phyloP scores from a whole-genome alignment of 2,329 filamentous ascomycete genomes.

The Neopestalotiopsis sp. region DNA sequence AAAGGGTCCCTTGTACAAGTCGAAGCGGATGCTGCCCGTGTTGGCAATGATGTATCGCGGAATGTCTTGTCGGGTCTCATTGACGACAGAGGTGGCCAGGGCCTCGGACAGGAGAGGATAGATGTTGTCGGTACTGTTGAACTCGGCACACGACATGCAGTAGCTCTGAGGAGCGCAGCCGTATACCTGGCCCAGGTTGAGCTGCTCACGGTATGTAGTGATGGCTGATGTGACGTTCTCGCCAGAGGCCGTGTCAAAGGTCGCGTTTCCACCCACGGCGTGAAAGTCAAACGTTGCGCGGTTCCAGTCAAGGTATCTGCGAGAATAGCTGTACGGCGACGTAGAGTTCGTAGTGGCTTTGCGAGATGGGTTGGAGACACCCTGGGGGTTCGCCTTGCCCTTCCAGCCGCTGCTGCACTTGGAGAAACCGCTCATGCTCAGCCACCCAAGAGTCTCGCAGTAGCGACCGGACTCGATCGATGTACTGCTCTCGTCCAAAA shows the following conservation, averaged over 20 bases:
- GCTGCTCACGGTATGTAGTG: constrained; percentile 51
- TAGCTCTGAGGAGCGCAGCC: constrained; percentile 66
- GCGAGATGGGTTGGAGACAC: constrained; percentile 28
- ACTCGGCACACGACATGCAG: constrained; percentile 61
- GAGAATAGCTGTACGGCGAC: constrained; percentile 52
- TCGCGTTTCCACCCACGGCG: constrained; percentile 48
- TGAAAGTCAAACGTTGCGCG: constrained; percentile 69
- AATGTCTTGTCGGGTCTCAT: constrained; percentile 51
- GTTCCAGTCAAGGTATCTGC: constrained; percentile 73
- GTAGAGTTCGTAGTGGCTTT: constrained; percentile 43
- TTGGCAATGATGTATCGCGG: constrained; percentile 64
- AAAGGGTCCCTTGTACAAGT: constrained; percentile 67
- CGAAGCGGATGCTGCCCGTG: constrained; percentile 65
- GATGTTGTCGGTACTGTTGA: constrained; percentile 56
- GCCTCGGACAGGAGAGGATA: constrained; percentile 58
- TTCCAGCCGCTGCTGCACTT: constrained; percentile 47
- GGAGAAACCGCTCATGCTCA: constrained; percentile 66
- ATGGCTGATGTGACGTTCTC: constrained; percentile 53
- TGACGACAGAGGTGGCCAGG: constrained; percentile 56
- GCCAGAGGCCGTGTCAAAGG: constrained; percentile 56
- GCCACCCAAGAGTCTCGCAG: constrained; percentile 71
- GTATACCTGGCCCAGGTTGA: constrained; percentile 61
- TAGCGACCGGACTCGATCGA: constrained; percentile 66
- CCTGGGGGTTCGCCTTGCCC: constrained; percentile 29
- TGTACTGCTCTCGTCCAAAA: constrained; percentile 66